Percentiles rank a stretch among this genome's conserved stretches.
Conservation (phyloP, 352 stramenopile species). For the Aphanomyces euteiches region DNA sequence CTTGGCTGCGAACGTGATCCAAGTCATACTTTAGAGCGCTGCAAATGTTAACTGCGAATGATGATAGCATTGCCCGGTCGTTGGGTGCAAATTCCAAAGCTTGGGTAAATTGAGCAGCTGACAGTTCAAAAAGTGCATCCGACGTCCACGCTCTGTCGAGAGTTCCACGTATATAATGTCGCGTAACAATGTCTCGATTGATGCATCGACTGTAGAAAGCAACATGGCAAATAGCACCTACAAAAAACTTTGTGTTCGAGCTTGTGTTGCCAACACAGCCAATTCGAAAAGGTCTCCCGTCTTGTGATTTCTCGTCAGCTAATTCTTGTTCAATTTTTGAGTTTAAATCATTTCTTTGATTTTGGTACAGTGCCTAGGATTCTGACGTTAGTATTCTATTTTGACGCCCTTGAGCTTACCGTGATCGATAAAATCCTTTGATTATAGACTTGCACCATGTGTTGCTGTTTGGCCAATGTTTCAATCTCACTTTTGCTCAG, state of each 20-base stretch:
- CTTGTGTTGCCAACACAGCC: slow-evolving; percentile 55
- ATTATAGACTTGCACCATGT: slow-evolving; percentile 1
- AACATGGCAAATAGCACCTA: slow-evolving; percentile 79
- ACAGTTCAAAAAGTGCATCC: slow-evolving; percentile 73
- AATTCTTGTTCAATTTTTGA: slow-evolving; percentile 67
- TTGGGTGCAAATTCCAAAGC: slow-evolving; percentile 58
- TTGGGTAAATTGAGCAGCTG: slow-evolving; percentile 58
- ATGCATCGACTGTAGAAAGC: slow-evolving; percentile 73
- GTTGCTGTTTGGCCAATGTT: slow-evolving; percentile 5
- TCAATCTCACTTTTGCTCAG: not conserved
- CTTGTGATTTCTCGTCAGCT: slow-evolving; percentile 52
- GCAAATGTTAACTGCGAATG: slow-evolving; percentile 78
- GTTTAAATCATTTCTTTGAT: slow-evolving; percentile 68
- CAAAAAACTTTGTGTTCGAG: slow-evolving; percentile 78
- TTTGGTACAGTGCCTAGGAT: slow-evolving; percentile 57
- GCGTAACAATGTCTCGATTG: slow-evolving; percentile 62
- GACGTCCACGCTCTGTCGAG: slow-evolving; percentile 57
- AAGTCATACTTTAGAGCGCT: slow-evolving; percentile 77
- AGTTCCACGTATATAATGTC: slow-evolving; percentile 67
- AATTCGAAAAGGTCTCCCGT: slow-evolving; percentile 61
- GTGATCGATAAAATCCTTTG: not conserved
- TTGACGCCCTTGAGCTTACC: not conserved
- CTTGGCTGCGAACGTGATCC: slow-evolving; percentile 57
- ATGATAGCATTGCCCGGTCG: slow-evolving; percentile 58
- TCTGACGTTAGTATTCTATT: not conserved